phyloP scores from a whole-genome alignment of 495 filamentous ascomycete species.

The Lasiosphaeria miniovina region DNA sequence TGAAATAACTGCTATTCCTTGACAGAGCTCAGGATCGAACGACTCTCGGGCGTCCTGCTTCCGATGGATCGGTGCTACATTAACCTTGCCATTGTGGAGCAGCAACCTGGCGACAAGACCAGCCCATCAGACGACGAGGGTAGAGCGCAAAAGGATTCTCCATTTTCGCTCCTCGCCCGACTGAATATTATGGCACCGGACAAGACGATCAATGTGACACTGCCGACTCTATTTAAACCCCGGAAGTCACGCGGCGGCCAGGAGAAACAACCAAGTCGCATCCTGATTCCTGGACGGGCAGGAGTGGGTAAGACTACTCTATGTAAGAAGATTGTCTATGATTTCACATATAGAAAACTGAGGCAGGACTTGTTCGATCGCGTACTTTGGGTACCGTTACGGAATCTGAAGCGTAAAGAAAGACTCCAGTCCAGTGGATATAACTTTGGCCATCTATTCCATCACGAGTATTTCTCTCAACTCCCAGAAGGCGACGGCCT shows the following conservation, averaged over 20 bases:
- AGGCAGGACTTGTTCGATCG: slow-evolving; percentile 35
- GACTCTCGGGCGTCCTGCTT: slow-evolving; percentile 33
- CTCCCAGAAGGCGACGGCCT: slow-evolving; percentile 7
- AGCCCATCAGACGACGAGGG: slow-evolving; percentile 9
- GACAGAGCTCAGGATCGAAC: slow-evolving; percentile 30
- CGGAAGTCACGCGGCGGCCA: slow-evolving; percentile 21
- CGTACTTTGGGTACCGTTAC: slow-evolving; percentile 39
- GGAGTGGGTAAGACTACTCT: slow-evolving; percentile 47
- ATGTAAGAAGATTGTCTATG: slow-evolving; percentile 43
- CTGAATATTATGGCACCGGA: slow-evolving; percentile 25
- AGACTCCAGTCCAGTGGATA: slow-evolving; percentile 4
- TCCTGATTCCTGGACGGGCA: slow-evolving; percentile 41
- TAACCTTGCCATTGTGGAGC: slow-evolving; percentile 31
- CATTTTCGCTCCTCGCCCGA: slow-evolving; percentile 29
- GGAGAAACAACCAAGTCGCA: slow-evolving; percentile 26
- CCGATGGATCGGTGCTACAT: slow-evolving; percentile 38
- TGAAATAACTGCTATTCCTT: slow-evolving; percentile 15
- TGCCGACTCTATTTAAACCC: slow-evolving; percentile 28
- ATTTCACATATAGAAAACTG: slow-evolving; percentile 20
- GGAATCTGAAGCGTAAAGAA: slow-evolving; percentile 22
- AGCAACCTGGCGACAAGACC: slow-evolving; percentile 6
- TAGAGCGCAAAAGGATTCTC: slow-evolving; percentile 15
- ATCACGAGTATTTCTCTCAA: slow-evolving; percentile 26
- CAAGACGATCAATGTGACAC: slow-evolving; percentile 19
- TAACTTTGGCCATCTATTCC: slow-evolving; percentile 25